Conservation (phyloP, 1,284 basidiomycete species). For the Psilocybe mexicana region DNA sequence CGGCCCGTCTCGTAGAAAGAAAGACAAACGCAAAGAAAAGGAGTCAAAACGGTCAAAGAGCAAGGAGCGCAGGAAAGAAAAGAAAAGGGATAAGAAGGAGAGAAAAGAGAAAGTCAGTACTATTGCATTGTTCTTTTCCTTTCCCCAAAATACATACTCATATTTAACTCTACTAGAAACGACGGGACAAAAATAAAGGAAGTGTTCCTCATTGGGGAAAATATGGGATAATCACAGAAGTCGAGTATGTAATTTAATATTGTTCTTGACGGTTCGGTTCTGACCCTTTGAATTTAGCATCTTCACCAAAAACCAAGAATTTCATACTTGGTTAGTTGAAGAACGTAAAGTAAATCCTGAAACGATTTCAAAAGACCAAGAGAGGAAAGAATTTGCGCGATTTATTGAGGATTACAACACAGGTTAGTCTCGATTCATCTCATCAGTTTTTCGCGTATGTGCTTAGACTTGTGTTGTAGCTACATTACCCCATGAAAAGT, state of each 20-base stretch:
- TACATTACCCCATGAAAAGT: slow-evolving; percentile 89
- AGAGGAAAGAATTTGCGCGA: slow-evolving; percentile 78
- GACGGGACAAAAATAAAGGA: slow-evolving; percentile 64
- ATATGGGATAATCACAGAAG: slow-evolving; percentile 81
- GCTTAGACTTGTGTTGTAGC: slow-evolving; percentile 43
- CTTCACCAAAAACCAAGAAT: slow-evolving; percentile 80
- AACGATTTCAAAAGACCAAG: slow-evolving; percentile 79
- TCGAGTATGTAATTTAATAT: slow-evolving; percentile 60
- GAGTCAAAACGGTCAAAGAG: slow-evolving; percentile 49
- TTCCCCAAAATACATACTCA: not conserved
- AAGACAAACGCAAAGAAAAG: slow-evolving; percentile 47
- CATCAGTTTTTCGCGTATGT: not conserved
- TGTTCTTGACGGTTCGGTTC: not conserved
- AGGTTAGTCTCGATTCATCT: slow-evolving; percentile 40
- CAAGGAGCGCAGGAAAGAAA: slow-evolving; percentile 63
- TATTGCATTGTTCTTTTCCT: slow-evolving; percentile 1
- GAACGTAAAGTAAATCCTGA: slow-evolving; percentile 89
- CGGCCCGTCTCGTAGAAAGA: slow-evolving; percentile 43
- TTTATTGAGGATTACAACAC: slow-evolving; percentile 90
- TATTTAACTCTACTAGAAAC: slow-evolving; percentile 35
- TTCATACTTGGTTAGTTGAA: slow-evolving; percentile 88
- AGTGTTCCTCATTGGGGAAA: slow-evolving; percentile 80
- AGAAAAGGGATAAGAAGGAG: slow-evolving; percentile 70
- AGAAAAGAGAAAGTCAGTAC: slow-evolving; percentile 40
- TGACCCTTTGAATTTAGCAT: slow-evolving; percentile 45